These are phyloP conservation scores for Nicotiana paniculata DNA, from an alignment of 257 asterid genomes.

Conservation along the genomic window DNA sequence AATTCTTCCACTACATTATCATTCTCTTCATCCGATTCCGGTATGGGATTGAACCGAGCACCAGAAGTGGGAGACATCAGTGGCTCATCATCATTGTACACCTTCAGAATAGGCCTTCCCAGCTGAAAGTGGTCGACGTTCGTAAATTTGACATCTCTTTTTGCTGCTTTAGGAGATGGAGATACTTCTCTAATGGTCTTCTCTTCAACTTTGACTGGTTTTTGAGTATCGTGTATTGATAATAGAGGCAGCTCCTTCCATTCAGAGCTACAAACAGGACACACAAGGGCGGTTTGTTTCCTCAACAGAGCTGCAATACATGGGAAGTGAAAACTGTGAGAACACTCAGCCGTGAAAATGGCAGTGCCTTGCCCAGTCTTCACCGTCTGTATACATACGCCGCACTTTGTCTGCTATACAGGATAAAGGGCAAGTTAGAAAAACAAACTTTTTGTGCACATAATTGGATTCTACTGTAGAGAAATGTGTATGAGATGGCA, in stretches of 20 bases:
- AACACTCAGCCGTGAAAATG: slow-evolving; percentile 97
- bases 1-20: slow-evolving; percentile 45
- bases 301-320: slow-evolving; percentile 71
- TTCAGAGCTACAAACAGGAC: slow-evolving; percentile 64
- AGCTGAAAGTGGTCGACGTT: background rate
- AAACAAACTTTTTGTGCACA: background rate
- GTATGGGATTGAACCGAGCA: slow-evolving; percentile 72
- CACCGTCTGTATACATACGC: slow-evolving; percentile 60
- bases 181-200: slow-evolving; percentile 12
- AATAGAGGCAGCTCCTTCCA: slow-evolving; percentile 74
- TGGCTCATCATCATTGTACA: slow-evolving; percentile 91
- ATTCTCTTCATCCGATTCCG: slow-evolving; percentile 70
- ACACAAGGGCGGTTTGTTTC: slow-evolving; percentile 53
- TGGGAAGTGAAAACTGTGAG: slow-evolving; percentile 84
- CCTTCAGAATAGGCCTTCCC: slow-evolving; percentile 37
- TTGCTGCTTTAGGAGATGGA: slow-evolving; percentile 15
- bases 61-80: slow-evolving; percentile 64
- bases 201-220: slow-evolving; percentile 10
- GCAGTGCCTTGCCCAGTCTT: slow-evolving; percentile 88
- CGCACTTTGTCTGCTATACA: slow-evolving; percentile 64
- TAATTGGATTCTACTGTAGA: background rate
- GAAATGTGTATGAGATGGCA: slow-evolving; percentile 9
- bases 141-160: background rate
- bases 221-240: slow-evolving; percentile 20
- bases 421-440: background rate